Percentiles rank a stretch among this genome's conserved stretches.
Conservation (phyloP, 441 rosid genomes). For the Bocquillonia castaneifolia region DNA sequence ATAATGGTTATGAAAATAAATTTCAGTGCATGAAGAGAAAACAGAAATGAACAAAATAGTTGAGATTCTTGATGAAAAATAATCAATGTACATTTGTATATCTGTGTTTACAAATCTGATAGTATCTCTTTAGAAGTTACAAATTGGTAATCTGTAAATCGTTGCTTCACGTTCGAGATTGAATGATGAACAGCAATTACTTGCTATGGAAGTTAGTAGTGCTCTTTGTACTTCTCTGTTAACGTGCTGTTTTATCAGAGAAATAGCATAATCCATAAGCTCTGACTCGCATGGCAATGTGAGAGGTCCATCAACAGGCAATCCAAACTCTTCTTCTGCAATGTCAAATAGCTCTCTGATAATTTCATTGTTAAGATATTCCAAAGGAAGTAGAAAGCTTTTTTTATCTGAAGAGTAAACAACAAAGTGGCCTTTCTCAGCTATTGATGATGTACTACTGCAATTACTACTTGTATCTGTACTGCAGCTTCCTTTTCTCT, state of each 20-base stretch:
- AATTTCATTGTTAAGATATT: slow-evolving; percentile 14
- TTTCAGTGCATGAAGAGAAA: no score
- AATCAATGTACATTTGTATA: not conserved
- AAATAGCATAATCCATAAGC: slow-evolving; percentile 17
- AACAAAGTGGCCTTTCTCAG: slow-evolving; percentile 7
- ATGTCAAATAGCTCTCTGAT: slow-evolving; percentile 13
- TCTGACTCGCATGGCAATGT: slow-evolving; percentile 17
- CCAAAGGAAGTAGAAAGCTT: slow-evolving; percentile 13
- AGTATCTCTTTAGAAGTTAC: not conserved
- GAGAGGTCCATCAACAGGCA: not conserved
- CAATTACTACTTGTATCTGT: not conserved
- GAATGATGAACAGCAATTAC: not conserved
- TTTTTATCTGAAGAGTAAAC: slow-evolving; percentile 11
- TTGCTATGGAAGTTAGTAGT: not conserved
- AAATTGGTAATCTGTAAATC: not conserved
- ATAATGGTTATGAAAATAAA: no score
- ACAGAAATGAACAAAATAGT: no score
- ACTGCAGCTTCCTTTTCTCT: not conserved
- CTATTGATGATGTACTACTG: not conserved
- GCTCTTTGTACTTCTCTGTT: not conserved
- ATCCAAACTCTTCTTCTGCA: slow-evolving; percentile 19
- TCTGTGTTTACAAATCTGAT: not conserved
- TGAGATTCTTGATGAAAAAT: no score
- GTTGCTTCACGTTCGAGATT: not conserved
- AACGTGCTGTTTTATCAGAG: slow-evolving; percentile 12